Base-by-base conservation (phyloP, 768 basidiomycete species). In the Boletus rufocinnamomeus region DNA sequence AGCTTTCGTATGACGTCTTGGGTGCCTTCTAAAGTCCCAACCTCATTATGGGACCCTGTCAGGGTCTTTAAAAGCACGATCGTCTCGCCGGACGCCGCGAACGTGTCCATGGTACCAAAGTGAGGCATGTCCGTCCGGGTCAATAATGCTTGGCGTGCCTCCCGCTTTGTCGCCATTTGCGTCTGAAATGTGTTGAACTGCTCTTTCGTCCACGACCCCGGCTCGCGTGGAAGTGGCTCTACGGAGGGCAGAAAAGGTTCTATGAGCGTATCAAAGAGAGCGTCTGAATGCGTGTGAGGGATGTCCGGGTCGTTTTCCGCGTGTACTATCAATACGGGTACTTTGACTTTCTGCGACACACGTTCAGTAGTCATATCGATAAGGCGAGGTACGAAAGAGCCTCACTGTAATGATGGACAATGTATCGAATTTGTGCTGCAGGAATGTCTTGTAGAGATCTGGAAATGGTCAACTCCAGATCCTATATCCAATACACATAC, bases 231-330 rank as follows among this genome's bases (percentile, higher is more conserved):
- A 19, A 79, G 75, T 0, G 69, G 58, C 46, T 81, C 77, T 1
- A 80, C 58, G 3, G 77, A 66, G 2, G 89, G 88, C 9, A 93
- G 78, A 54, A 82, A 75, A 1, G 84, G 84, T 23, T 86, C 84
- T 32, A 91, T 69, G 56, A 93, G 82, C 0, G 81, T 76, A 30
- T 88, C 78, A 72, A 92, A 92, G 25, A 95, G 81, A 0, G 77
- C 72, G 16, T 79, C 76, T 0, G 92, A 86, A 68, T 95, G 92
- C 1, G 80, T 75, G 62, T 84, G 78, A 0, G 87, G 86, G 48
- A 94, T 92, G 25, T 90, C 86, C 63, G 75, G 77, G 72, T 95
- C 93, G 69, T 93, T 79, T 59, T 81, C 77, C 8, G 92, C 84
- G 69, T 95, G 93, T 0, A 81, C 84, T 61, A 95, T 80, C 38